phyloP scores from a whole-genome alignment of 2,329 filamentous ascomycete species.

The Cladosporium phlei region DNA sequence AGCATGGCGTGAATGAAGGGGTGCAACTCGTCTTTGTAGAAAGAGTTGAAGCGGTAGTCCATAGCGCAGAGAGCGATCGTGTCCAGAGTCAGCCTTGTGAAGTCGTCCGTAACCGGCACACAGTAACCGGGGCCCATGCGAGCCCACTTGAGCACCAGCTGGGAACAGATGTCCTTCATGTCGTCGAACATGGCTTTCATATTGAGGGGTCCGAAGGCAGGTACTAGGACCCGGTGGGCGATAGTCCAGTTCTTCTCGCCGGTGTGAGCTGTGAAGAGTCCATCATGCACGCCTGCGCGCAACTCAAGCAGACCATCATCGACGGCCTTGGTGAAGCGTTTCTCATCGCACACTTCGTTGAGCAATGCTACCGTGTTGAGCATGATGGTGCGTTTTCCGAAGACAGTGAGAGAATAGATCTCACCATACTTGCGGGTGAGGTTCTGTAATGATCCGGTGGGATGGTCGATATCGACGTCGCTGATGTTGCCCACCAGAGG shows the following conservation, averaged over 20 bases:
- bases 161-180: slow-evolving; percentile 18
- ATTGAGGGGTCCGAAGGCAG: slow-evolving; percentile 64
- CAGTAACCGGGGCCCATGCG: slow-evolving; percentile 49
- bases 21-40: slow-evolving; percentile 64
- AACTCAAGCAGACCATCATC: slow-evolving; percentile 50
- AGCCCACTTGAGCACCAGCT: slow-evolving; percentile 33
- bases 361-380: slow-evolving; percentile 27
- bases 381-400: slow-evolving; percentile 20
- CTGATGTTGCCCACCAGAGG: slow-evolving; percentile 62
- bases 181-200: slow-evolving; percentile 61
- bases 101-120: slow-evolving; percentile 62
- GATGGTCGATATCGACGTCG: slow-evolving; percentile 58
- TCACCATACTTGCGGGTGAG: slow-evolving; percentile 23
- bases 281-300: slow-evolving; percentile 58
- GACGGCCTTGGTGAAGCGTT: slow-evolving; percentile 55
- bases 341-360: slow-evolving; percentile 39
- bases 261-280: slow-evolving; percentile 57
- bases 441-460: slow-evolving; percentile 54
- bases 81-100: slow-evolving; percentile 68
- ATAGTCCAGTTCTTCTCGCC: slow-evolving; percentile 32
- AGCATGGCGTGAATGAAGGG: slow-evolving; percentile 67
- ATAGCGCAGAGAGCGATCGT: slow-evolving; percentile 68
- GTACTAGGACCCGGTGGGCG: slow-evolving; percentile 55
- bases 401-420: slow-evolving; percentile 20
- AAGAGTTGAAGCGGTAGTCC: slow-evolving; percentile 70